Base-by-base conservation (phyloP, 371 early-diverging fungal genomes). In the Mucor piriformis region DNA sequence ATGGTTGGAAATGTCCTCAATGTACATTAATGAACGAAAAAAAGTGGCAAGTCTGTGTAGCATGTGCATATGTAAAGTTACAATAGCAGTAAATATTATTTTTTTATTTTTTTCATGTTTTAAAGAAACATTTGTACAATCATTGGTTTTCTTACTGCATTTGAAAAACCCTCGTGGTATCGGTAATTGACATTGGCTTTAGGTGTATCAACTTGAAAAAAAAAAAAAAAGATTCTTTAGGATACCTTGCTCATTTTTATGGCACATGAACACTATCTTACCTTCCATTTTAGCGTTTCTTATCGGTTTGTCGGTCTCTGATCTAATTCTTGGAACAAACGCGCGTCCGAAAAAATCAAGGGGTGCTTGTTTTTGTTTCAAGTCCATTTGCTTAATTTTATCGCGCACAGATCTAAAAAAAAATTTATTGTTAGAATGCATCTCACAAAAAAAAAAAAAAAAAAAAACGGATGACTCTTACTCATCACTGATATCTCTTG, bases 131-230 rank as follows among this genome's bases (percentile, higher is more conserved):
- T 82, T 18, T 72, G 62, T 49, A 92, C 75, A 35, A 70, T 73
- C 48, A 92, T 82, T 2, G 92, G 86, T 52, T 85, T 89, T 44
- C 90, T 74, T 27, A 96, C 95, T 4, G 96, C 98, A 72, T 96
- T 96, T 6, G 97, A 93, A 67, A 88, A 95, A 1, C 97, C 76
- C 66, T 70, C 69, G 51, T 70, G 75, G 57, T 72, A 69, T 50
- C 63, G 54, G 51, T 73, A 74, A 38, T 64, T 46, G 13, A 66
- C 56, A 33, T 33, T n/a, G 0, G 63, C 33, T 33, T 62, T 50
- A 23, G 56, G 37, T 47, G 32, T 34, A 46, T 60, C 69, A 23
- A 59, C 61, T 52, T 7, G 15, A 38, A 38, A 51, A 12, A 42
- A 37, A 13, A 6, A 27, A 44, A 21, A 24, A 21, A 4, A 3